Evolutionary conservation across 1,284 basidiomycete species (phyloP).

Genomic region (Ustilago crameri): DNA sequence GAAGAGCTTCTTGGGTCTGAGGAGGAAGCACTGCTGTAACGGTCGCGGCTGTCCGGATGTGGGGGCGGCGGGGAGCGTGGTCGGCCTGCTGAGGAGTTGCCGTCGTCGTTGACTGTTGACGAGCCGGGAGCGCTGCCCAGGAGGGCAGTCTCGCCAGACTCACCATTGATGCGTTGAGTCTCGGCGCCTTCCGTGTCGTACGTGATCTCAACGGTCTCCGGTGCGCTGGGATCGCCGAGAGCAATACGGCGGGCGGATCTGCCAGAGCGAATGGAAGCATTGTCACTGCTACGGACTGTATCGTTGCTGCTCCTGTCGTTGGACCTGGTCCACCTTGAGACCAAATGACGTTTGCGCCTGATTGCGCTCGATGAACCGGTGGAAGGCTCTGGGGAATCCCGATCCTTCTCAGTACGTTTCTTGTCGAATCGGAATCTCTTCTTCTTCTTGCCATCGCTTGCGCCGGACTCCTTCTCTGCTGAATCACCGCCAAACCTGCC

Average conservation of each 20-base stretch:
- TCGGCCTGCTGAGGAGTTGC: not conserved
- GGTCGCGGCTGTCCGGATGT: slow-evolving; percentile 29
- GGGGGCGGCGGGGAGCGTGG: slow-evolving; percentile 42
- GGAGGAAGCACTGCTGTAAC: not conserved
- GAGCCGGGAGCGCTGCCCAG: slow-evolving; percentile 6
- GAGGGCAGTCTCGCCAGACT: slow-evolving; percentile 1
- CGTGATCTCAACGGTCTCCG: slow-evolving; percentile 35
- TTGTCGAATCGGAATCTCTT: slow-evolving; percentile 22
- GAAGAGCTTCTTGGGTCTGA: not conserved
- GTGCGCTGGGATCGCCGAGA: slow-evolving; percentile 21
- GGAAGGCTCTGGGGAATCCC: slow-evolving; percentile 34
- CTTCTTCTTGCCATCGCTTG: slow-evolving; percentile 18
- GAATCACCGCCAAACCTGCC: slow-evolving; percentile 22
- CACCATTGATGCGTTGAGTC: not conserved
- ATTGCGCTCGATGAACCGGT: slow-evolving; percentile 44
- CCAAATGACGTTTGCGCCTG: slow-evolving; percentile 29
- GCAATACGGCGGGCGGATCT: slow-evolving; percentile 17
- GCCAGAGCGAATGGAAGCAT: slow-evolving; percentile 31
- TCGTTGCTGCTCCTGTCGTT: slow-evolving; percentile 33
- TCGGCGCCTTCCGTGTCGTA: slow-evolving; percentile 24
- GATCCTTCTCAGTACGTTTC: slow-evolving; percentile 29
- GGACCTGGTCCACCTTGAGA: slow-evolving; percentile 38
- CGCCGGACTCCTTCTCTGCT: slow-evolving; percentile 19
- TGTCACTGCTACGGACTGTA: slow-evolving; percentile 21
- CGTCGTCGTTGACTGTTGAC: slow-evolving; percentile 1